Conservation (phyloP, 2,329 filamentous ascomycete species). For the Dactylellina sp. region DNA sequence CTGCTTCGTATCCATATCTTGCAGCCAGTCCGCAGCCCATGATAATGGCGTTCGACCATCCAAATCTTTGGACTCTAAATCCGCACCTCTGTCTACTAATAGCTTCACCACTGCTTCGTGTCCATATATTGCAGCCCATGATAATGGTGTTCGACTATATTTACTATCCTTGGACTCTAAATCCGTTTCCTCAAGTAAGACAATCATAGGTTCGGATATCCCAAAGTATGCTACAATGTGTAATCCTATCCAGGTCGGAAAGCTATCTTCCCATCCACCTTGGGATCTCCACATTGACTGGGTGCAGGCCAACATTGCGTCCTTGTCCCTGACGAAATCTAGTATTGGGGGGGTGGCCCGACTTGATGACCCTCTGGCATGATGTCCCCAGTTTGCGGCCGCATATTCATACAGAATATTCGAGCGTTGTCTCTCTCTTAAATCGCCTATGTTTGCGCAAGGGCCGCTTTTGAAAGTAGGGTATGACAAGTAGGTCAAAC, state of each 20-base stretch:
- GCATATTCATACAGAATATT: constrained; percentile 21
- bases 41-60: neutral
- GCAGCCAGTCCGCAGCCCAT: neutral
- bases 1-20: neutral
- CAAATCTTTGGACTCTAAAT: neutral
- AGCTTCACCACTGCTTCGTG: neutral
- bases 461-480: constrained; percentile 18
- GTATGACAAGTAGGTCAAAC: constrained; percentile 24
- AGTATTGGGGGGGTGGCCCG: neutral
- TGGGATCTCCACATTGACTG: neutral
- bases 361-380: constrained; percentile 2
- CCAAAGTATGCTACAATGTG: constrained; percentile 25
- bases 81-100: neutral
- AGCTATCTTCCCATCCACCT: neutral
- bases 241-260: neutral
- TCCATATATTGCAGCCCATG: neutral
- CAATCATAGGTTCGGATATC: neutral
- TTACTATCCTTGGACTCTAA: constrained; percentile 2
- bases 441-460: neutral
- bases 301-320: neutral
- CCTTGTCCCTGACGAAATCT: constrained; percentile 2
- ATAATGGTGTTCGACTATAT: neutral
- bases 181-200: neutral
- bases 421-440: neutral
- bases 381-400: constrained; percentile 17